Percentiles rank a stretch among this genome's conserved stretches.
phyloP scores from a whole-genome alignment of 345 rosid species.

The Atalantia buxifolia region DNA sequence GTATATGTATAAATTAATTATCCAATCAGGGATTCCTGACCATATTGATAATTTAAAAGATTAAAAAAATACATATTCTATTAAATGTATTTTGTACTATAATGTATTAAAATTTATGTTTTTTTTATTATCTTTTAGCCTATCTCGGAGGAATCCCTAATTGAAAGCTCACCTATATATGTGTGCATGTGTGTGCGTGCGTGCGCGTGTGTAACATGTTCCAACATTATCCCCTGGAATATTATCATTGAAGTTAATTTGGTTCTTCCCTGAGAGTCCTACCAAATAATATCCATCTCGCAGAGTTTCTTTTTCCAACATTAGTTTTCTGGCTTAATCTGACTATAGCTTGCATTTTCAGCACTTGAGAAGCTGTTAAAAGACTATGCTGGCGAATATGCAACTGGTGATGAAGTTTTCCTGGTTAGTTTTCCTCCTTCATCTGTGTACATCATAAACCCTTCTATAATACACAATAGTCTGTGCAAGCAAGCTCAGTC shows the following conservation, averaged over 20 bases:
- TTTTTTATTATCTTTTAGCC: too few species aligned
- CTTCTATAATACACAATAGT: not conserved
- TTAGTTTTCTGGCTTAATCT: not conserved
- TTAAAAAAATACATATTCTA: too few species aligned
- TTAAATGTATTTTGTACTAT: too few species aligned
- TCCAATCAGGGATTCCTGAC: too few species aligned
- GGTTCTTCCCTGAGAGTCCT: not conserved
- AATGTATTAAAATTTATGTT: too few species aligned
- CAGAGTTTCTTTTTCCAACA: not conserved
- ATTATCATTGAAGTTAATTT: not conserved
- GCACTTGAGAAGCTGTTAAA: constrained; percentile 72
- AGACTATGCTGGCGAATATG: constrained; percentile 65
- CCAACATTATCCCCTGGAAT: not conserved
- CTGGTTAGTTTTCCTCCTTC: constrained; percentile 47
- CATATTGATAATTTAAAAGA: too few species aligned
- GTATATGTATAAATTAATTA: too few species aligned
- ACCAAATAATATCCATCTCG: not conserved
- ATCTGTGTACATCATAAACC: constrained; percentile 1
- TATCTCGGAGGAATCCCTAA: too few species aligned
- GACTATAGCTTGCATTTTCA: constrained; percentile 23
- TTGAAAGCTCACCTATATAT: too few species aligned
- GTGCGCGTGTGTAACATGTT: too few species aligned
- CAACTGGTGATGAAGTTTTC: constrained; percentile 69
- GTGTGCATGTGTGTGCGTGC: too few species aligned
- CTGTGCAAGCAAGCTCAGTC: too few species aligned